These are phyloP conservation scores for Urostyla sp. DNA, from an alignment of 73 alveolate species.

Conservation along the genomic window DNA sequence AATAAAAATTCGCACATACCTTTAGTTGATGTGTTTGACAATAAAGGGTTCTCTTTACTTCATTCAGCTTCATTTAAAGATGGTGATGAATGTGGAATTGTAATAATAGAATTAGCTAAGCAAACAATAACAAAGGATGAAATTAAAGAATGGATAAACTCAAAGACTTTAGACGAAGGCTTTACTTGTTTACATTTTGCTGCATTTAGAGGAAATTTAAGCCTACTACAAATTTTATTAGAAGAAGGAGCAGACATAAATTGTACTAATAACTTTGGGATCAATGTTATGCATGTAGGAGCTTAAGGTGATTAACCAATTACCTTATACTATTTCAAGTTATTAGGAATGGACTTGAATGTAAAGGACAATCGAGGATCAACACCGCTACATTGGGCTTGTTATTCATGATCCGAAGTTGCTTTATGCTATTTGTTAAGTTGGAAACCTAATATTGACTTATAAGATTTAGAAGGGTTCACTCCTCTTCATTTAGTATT, in stretches of 20 bases:
- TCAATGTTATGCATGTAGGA: conserved; percentile 81
- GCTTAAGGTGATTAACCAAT: conserved; percentile 88
- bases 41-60: too few relatives aligned
- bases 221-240: conserved; percentile 63
- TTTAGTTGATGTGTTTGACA: too few relatives aligned
- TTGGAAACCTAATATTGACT: conserved; percentile 77
- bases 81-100: too few relatives aligned
- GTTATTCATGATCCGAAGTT: conserved; percentile 74
- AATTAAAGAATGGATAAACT: conserved; percentile 14
- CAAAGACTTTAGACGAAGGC: conserved; percentile 26
- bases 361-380: conserved; percentile 70
- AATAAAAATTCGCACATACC: too few relatives aligned
- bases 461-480: conserved; percentile 74
- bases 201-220: conserved; percentile 72
- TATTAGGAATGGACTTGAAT: conserved; percentile 62
- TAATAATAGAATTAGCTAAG: too few relatives aligned
- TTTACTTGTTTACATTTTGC: conserved; percentile 71
- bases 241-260: conserved; percentile 73
- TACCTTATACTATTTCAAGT: conserved; percentile 70
- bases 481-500: conserved; percentile 91
- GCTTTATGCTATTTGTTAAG: conserved; percentile 76
- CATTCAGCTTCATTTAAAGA: too few relatives aligned
- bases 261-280: conserved; percentile 52
- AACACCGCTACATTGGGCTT: conserved; percentile 90
- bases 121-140: neutral